These are phyloP conservation scores for Ceratocystiopsis brevicomis DNA, from an alignment of 2,329 filamentous ascomycete species.

Conservation along the genomic window DNA sequence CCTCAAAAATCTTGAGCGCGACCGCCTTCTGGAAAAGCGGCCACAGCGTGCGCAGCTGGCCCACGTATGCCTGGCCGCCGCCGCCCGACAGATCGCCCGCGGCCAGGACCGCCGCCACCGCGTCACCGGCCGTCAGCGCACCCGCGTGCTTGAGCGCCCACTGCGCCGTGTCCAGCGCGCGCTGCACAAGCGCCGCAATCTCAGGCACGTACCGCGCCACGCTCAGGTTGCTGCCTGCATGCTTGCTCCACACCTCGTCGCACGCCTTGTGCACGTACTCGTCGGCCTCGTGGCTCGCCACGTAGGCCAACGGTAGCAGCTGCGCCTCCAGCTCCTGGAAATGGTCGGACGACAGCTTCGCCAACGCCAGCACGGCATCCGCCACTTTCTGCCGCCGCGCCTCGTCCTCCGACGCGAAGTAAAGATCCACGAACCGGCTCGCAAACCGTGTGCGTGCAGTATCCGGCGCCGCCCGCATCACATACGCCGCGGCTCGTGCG, in stretches of 20 bases:
- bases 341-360: slow-evolving; percentile 74
- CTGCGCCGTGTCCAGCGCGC: slow-evolving; percentile 56
- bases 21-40: slow-evolving; percentile 65
- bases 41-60: slow-evolving; percentile 52
- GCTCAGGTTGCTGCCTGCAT: slow-evolving; percentile 67
- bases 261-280: slow-evolving; percentile 66
- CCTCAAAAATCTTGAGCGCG: slow-evolving; percentile 76
- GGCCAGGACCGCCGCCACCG: slow-evolving; percentile 44
- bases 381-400: slow-evolving; percentile 54
- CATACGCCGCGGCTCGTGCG: slow-evolving; percentile 68
- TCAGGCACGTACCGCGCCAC: slow-evolving; percentile 72
- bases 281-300: slow-evolving; percentile 71
- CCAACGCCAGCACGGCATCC: slow-evolving; percentile 65
- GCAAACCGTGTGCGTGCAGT: slow-evolving; percentile 32
- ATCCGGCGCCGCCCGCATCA: slow-evolving; percentile 42
- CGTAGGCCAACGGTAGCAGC: slow-evolving; percentile 71
- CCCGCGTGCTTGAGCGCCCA: slow-evolving; percentile 86
- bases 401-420: slow-evolving; percentile 68
- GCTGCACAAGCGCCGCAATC: slow-evolving; percentile 49
- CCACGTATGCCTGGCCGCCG: slow-evolving; percentile 38
- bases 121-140: slow-evolving; percentile 60
- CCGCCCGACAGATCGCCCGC: slow-evolving; percentile 26
- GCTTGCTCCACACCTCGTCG: slow-evolving; percentile 71
- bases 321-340: slow-evolving; percentile 59
- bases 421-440: slow-evolving; percentile 42